Percentiles rank a stretch among this genome's conserved stretches.
Conservation (phyloP, 106 monocot species). For the Gastrodia elata region DNA sequence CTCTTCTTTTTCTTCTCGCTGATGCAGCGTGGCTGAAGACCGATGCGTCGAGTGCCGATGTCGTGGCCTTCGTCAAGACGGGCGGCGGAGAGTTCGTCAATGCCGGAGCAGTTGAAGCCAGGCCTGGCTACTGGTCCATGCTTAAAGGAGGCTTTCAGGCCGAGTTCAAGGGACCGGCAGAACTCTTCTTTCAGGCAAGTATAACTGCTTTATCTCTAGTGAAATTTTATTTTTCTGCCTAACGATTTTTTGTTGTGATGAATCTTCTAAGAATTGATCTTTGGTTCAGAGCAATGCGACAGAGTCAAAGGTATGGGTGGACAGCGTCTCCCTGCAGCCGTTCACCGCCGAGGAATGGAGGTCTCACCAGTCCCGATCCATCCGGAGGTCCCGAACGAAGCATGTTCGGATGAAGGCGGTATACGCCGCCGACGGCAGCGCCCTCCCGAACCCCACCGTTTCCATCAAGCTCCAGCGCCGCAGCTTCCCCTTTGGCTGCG, state of each 20-base stretch:
- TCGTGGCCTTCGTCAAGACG: conserved; percentile 37
- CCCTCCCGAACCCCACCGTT: conserved; percentile 28
- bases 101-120: conserved; percentile 42
- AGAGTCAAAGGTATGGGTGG: conserved; percentile 54
- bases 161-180: conserved; percentile 28
- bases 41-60: conserved; percentile 15
- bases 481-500: conserved; percentile 54
- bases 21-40: conserved; percentile 78
- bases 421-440: conserved; percentile 31
- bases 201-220: neutral
- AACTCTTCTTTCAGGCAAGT: conserved; percentile 59
- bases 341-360: conserved; percentile 71
- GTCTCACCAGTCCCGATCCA: conserved; percentile 39
- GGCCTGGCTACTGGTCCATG: conserved; percentile 71
- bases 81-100: conserved; percentile 13
- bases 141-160: conserved; percentile 79
- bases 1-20: too few relatives aligned
- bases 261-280: neutral
- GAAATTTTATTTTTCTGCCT: neutral
- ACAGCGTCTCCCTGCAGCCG: conserved; percentile 78
- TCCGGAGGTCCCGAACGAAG: conserved; percentile 45
- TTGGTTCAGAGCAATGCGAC: conserved; percentile 34
- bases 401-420: conserved; percentile 29
- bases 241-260: neutral
- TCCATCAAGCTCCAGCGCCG: conserved; percentile 22